phyloP scores from a whole-genome alignment of 495 filamentous ascomycete genomes.

The Cercophora scortea region DNA sequence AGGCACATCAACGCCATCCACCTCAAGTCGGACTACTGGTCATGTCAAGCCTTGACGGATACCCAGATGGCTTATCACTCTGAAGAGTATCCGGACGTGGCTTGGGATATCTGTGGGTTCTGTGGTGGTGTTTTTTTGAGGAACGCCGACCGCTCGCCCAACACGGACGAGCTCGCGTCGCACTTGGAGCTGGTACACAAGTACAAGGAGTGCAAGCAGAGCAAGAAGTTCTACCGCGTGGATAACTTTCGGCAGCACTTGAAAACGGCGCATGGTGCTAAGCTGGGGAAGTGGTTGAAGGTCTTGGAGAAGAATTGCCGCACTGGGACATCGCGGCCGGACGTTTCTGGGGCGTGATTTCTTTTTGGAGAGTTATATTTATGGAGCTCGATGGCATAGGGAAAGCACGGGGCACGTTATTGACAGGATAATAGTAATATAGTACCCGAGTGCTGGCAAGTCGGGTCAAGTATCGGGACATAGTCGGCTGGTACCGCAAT shows the following conservation, averaged over 20 bases:
- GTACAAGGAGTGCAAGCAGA: constrained; percentile 76
- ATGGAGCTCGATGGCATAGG: neutral
- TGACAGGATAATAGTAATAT: too few species aligned
- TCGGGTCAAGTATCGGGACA: too few species aligned
- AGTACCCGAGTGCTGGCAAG: too few species aligned
- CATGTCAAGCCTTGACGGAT: constrained; percentile 56
- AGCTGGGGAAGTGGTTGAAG: constrained; percentile 21
- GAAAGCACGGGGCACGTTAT: too few species aligned
- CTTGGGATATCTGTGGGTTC: constrained; percentile 69
- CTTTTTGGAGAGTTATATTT: neutral
- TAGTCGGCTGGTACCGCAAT: too few species aligned
- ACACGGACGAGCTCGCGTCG: constrained; percentile 33
- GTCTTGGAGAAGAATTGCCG: constrained; percentile 16
- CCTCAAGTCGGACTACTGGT: constrained; percentile 79
- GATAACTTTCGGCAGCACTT: constrained; percentile 89
- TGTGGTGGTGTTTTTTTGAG: constrained; percentile 76
- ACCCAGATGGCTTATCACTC: constrained; percentile 56
- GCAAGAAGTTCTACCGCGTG: constrained; percentile 81
- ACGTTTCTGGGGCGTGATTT: neutral
- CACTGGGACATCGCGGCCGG: neutral
- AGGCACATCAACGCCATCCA: constrained; percentile 84
- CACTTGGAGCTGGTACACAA: constrained; percentile 71
- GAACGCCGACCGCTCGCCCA: constrained; percentile 43
- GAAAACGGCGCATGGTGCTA: constrained; percentile 62
- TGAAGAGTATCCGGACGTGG: constrained; percentile 34